A percentile compares a stretch with the other conserved stretches of the same genome.
Conservation (phyloP, 2,329 filamentous ascomycete species). For the Colletotrichum graminicola region DNA sequence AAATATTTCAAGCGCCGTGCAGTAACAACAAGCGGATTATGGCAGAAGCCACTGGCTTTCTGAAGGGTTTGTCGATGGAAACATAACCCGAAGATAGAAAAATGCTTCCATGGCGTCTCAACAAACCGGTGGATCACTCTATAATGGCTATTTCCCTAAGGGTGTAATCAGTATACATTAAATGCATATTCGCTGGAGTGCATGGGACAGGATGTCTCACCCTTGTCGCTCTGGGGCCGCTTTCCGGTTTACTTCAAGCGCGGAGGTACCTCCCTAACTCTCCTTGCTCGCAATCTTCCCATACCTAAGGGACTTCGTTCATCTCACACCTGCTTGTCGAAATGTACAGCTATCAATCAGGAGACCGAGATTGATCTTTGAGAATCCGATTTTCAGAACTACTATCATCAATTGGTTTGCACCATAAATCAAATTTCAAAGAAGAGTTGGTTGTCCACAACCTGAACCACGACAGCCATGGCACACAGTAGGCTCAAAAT, state of each 20-base stretch:
- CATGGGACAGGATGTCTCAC: neutral
- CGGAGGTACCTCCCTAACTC: neutral
- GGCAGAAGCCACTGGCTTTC: slow-evolving; percentile 16
- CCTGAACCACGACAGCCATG: slow-evolving; percentile 49
- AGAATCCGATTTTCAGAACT: neutral
- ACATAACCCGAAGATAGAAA: neutral
- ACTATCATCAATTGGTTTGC: neutral
- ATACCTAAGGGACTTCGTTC: neutral
- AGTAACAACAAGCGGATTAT: neutral
- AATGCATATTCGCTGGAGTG: neutral
- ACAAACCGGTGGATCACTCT: slow-evolving; percentile 37
- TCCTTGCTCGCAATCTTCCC: neutral
- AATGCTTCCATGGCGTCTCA: slow-evolving; percentile 32
- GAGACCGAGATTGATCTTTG: neutral
- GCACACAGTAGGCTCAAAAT: slow-evolving; percentile 60
- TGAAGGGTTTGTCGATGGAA: neutral
- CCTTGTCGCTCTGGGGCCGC: neutral
- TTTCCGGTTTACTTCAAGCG: neutral
- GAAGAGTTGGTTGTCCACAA: neutral
- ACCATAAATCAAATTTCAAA: neutral
- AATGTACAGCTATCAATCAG: neutral
- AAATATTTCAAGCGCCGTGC: neutral
- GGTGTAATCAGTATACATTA: slow-evolving; percentile 5
- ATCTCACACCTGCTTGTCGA: neutral
- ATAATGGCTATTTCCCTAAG: slow-evolving; percentile 26